Conservation (phyloP, 192 early-diverging fungal genomes). For the Coemansia sp. region DNA sequence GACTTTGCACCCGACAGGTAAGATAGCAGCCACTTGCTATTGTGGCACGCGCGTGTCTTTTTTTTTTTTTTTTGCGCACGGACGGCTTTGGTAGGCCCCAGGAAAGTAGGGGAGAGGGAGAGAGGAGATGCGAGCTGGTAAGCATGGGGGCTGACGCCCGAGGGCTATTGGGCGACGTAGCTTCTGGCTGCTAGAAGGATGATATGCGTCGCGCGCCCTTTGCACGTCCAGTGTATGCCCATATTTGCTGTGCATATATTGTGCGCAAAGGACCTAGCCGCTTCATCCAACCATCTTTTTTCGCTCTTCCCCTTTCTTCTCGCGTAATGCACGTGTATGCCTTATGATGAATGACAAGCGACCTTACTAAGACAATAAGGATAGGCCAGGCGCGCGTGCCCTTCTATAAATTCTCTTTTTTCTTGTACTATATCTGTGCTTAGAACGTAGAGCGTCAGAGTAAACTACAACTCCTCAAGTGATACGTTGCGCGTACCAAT, state of each 20-base stretch:
- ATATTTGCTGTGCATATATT: not conserved
- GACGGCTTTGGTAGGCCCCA: not conserved
- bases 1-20: not conserved
- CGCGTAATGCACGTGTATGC: not conserved
- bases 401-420: not conserved
- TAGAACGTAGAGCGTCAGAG: not conserved
- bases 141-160: not conserved
- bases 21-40: not conserved
- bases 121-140: not conserved
- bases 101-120: not conserved
- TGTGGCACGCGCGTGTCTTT: not conserved
- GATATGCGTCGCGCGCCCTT: not conserved
- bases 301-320: not conserved
- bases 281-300: not conserved
- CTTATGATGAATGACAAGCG: not conserved
- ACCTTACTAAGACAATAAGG: not conserved
- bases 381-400: not conserved
- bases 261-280: not conserved
- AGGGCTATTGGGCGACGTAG: not conserved
- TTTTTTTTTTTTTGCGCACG: constrained; percentile 1
- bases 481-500: not conserved
- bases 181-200: not conserved
- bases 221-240: not conserved
- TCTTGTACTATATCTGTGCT: not conserved
- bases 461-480: not conserved